Evolutionary conservation across 202 grass and related monocot species (phyloP).

Genomic region (Hordeum pubiflorum): DNA sequence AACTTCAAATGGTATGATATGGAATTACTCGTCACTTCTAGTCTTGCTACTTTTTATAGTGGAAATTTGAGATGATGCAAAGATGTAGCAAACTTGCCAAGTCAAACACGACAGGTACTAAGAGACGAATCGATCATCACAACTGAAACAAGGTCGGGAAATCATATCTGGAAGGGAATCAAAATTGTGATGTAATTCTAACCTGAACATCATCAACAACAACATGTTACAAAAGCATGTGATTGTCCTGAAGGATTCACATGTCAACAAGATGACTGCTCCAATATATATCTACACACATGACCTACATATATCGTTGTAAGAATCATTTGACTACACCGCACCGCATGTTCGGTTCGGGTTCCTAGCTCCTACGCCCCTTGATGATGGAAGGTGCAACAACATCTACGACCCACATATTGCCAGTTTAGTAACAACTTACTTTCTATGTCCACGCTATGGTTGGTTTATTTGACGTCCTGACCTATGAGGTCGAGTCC

Average conservation of each 20-base stretch:
- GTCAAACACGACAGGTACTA: not conserved
- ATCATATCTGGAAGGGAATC: not conserved
- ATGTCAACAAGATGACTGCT: not conserved
- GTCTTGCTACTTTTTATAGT: not conserved
- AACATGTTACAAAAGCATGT: not conserved
- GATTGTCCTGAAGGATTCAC: not conserved
- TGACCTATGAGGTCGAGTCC: not conserved
- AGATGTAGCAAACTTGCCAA: not conserved
- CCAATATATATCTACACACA: slow-evolving; percentile 1
- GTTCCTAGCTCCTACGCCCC: not conserved
- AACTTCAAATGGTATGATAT: no score
- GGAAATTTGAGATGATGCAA: not conserved
- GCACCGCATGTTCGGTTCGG: no score
- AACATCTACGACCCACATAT: not conserved
- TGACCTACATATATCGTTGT: not conserved
- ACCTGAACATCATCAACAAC: not conserved
- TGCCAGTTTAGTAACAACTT: not conserved
- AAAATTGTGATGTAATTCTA: not conserved
- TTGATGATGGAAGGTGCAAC: not conserved
- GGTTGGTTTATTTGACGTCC: not conserved
- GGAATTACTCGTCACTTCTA: no score
- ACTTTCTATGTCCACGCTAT: not conserved
- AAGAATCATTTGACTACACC: not conserved
- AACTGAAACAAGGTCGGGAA: not conserved
- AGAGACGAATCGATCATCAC: not conserved